phyloP scores from a whole-genome alignment of 768 basidiomycete genomes.

The Tylopilus felleus region DNA sequence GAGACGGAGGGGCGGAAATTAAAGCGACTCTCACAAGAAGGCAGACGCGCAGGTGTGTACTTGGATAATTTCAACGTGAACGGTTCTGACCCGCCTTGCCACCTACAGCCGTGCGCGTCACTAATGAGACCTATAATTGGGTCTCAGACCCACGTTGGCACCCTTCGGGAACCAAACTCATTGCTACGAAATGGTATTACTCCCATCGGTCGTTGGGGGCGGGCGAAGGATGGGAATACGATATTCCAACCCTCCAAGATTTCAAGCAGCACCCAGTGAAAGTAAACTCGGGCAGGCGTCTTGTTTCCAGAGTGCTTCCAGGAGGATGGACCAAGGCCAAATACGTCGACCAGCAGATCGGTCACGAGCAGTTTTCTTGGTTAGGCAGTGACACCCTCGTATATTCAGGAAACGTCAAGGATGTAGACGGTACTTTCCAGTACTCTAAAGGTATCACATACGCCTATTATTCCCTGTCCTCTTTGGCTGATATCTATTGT shows the following conservation, averaged over 20 bases:
- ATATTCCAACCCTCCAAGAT: conserved; percentile 36
- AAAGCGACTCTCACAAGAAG: conserved; percentile 55
- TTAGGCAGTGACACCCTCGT: conserved; percentile 53
- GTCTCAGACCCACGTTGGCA: conserved; percentile 70
- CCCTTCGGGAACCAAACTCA: conserved; percentile 54
- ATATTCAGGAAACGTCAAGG: conserved; percentile 61
- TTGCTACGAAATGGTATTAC: conserved; percentile 81
- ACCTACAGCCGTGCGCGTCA: conserved; percentile 45
- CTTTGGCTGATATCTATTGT: not conserved
- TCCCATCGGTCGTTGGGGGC: conserved; percentile 61
- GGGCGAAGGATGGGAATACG: conserved; percentile 71
- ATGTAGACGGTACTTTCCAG: conserved; percentile 42
- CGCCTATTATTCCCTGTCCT: not conserved
- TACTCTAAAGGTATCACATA: conserved; percentile 60
- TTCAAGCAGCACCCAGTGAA: conserved; percentile 26
- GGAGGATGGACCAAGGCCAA: conserved; percentile 55
- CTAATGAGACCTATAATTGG: conserved; percentile 74
- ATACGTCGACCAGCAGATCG: conserved; percentile 70
- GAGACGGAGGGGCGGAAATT: conserved; percentile 48
- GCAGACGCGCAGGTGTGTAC: conserved; percentile 44
- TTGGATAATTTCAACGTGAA: not conserved
- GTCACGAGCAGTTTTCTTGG: conserved; percentile 71
- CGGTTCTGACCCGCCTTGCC: conserved; percentile 4
- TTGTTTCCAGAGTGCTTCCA: conserved; percentile 57
- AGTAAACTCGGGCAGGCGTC: conserved; percentile 45